Evolutionary conservation across 352 stramenopile species (phyloP).

Genomic region (Phytophthora sansomeana): DNA sequence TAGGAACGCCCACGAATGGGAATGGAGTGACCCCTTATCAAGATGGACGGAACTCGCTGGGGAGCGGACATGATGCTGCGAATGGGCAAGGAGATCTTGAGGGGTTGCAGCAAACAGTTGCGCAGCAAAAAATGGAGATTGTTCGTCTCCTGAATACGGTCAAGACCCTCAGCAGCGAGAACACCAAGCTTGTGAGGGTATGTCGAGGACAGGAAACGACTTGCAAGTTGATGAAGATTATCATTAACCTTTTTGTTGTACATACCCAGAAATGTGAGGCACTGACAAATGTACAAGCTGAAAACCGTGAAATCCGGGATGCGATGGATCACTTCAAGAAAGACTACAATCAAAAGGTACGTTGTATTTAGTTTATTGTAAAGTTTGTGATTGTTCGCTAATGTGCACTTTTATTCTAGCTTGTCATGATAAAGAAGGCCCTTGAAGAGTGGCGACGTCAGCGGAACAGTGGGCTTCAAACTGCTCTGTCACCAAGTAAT

Average conservation of each 20-base stretch:
- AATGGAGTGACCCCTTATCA: slow-evolving; percentile 19
- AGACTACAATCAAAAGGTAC: slow-evolving; percentile 90
- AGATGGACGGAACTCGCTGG: slow-evolving; percentile 11
- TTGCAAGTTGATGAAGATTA: no score
- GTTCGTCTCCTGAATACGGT: slow-evolving; percentile 83
- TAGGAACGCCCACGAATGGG: slow-evolving; percentile 26
- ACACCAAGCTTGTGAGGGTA: slow-evolving; percentile 87
- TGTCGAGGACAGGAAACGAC: neutral
- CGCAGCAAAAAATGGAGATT: slow-evolving; percentile 86
- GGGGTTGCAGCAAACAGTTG: slow-evolving; percentile 60
- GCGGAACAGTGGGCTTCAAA: slow-evolving; percentile 39
- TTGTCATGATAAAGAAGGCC: slow-evolving; percentile 91
- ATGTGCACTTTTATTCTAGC: slow-evolving; percentile 38
- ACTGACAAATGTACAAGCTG: slow-evolving; percentile 70
- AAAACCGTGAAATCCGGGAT: slow-evolving; percentile 82
- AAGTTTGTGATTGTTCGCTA: neutral
- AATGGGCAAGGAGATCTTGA: slow-evolving; percentile 44
- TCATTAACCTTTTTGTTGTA: neutral
- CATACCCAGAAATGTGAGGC: slow-evolving; percentile 74
- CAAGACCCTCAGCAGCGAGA: slow-evolving; percentile 87
- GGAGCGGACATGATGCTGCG: slow-evolving; percentile 2
- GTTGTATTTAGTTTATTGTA: neutral
- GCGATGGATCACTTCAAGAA: slow-evolving; percentile 89
- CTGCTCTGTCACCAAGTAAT: slow-evolving; percentile 13
- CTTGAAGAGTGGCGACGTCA: slow-evolving; percentile 90